These are phyloP conservation scores for Scleroderma citrinum DNA, from an alignment of 768 basidiomycete genomes.

Conservation along the genomic window DNA sequence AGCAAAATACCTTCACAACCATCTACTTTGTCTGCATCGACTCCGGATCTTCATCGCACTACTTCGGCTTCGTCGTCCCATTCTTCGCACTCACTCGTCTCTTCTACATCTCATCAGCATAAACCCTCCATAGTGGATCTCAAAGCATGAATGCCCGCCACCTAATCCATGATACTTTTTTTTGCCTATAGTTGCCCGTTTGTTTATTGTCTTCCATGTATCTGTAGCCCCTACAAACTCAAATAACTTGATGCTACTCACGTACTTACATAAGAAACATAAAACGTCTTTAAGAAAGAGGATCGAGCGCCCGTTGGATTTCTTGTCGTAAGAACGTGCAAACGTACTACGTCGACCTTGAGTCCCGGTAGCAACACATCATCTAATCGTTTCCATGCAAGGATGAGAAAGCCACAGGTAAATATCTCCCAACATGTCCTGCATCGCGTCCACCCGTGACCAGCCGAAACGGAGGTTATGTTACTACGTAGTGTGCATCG, in stretches of 20 bases:
- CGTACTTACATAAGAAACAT: neutral
- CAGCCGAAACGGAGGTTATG: constrained; percentile 12
- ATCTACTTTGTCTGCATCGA: constrained; percentile 18
- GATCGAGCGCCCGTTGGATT: constrained; percentile 7
- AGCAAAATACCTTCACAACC: constrained; percentile 5
- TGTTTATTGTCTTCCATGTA: constrained; percentile 21
- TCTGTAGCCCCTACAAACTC: constrained; percentile 11
- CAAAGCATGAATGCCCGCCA: constrained; percentile 16
- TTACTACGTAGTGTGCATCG: constrained; percentile 14
- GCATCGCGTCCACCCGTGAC: constrained; percentile 15
- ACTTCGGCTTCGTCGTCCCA: constrained; percentile 8
- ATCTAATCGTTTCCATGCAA: constrained; percentile 8
- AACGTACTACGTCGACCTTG: constrained; percentile 7
- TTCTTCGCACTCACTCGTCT: constrained; percentile 1
- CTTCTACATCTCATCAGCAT: constrained; percentile 9
- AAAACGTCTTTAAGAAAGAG: neutral
- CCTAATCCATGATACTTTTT: constrained; percentile 10
- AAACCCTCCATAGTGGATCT: constrained; percentile 14
- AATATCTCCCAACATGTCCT: constrained; percentile 8
- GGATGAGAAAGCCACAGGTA: constrained; percentile 7
- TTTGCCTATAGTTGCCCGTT: constrained; percentile 10
- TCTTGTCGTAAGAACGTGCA: constrained; percentile 3
- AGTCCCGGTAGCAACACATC: constrained; percentile 15
- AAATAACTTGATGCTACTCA: neutral
- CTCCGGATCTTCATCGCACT: constrained; percentile 18